Evolutionary conservation across 306 rosid genomes (phyloP), one percentile per base, ranked within the genome.

Genomic region (Gastrolobium bilobum): DNA sequence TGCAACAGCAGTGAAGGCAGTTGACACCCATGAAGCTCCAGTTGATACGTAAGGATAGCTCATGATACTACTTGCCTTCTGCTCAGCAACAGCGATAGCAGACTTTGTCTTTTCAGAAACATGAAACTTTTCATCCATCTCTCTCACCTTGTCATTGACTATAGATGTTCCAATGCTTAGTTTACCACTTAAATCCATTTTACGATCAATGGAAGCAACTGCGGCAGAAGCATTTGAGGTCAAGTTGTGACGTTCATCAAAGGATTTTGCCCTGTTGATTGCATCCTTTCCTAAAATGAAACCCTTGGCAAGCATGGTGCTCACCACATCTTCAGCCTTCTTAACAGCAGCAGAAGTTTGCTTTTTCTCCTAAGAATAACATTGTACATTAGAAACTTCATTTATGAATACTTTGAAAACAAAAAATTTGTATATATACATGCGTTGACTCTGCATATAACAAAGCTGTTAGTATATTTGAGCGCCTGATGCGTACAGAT

Each of bases 221-320:
- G 86, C 87, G 54, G 97, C 94, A 2, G 94, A 83, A 35, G 92
- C 92, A 46, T 88, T 93, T 75, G 90, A 80, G 30, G 75, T 85
- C 65, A 93, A 67, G 10, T 86, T 84, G 66, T 82, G 94, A 42
- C 84, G 86, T 82, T 93, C 94, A 6, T 93, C 91, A 5, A 93
- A 86, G 33, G 87, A 82, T 71, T 89, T 93, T 3, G 97, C 91
- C 78, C 75, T 90, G 76, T 75, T 85, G 15, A 93, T 31, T n/a
- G 94, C 92, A 61, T 86, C 94, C 79, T 89, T 90, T 78, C 96
- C 97, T 68, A 93, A 65, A 67, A 89, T 80, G 73, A 83, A 91
- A 68, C 97, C 92, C 85, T 79, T 91, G 3, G 96, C 92, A 33
- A 91, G 92, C 96, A 91, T 91, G 7, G 89, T 85, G 86, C 96